Base-by-base conservation (phyloP, 208 protist species). In the Angomonas desouzai region DNA sequence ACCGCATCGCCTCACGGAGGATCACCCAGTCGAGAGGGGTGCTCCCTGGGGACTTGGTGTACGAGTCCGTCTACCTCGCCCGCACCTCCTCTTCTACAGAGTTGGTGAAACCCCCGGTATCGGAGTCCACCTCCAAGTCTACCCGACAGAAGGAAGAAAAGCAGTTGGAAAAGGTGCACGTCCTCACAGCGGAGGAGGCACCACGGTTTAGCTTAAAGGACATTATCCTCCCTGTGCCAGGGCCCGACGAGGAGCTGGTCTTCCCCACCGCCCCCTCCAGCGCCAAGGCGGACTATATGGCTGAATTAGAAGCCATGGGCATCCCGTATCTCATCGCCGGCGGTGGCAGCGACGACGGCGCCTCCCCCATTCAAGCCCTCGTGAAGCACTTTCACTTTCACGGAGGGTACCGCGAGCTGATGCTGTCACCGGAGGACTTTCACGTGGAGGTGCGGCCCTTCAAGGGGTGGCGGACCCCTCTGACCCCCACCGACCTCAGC, bases 181-280 rank as follows among this genome's bases (percentile, higher is more conserved):
- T 62, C n/a, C 74, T 97, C 9, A 83, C 66, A 0, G 66, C 80
- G 20, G 95, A 97, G 25, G 66, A 83, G 40, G 80, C 79, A 33
- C 59, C 55, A 43, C 62, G 53, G 22, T 98, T 93, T 64, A 55
- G 55, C 1, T 69, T 98, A 2, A 29, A 57, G 13, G 94, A 98
- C 70, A 78, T 98, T 2, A 51, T 98, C 20, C 75, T 98, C 48
- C 81, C 96, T 0, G 64, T 98, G 3, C 96, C 94, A 9, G 97
- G 97, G 4, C 79, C 79, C 16, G 84, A 93, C 55, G 45, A 48
- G 53, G 63, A 81, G 23, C 74, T 98, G 25, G 30, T 74, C 28
- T 97, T 90, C 58, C 97, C 97, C 0, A 22, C 36, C 2, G 60
- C 79, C 16, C 28, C 22, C 1, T 66, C 77, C 22, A 93, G 81